Evolutionary conservation across 2,329 filamentous ascomycete genomes (phyloP).

Genomic region (Elsinoe fawcettii): DNA sequence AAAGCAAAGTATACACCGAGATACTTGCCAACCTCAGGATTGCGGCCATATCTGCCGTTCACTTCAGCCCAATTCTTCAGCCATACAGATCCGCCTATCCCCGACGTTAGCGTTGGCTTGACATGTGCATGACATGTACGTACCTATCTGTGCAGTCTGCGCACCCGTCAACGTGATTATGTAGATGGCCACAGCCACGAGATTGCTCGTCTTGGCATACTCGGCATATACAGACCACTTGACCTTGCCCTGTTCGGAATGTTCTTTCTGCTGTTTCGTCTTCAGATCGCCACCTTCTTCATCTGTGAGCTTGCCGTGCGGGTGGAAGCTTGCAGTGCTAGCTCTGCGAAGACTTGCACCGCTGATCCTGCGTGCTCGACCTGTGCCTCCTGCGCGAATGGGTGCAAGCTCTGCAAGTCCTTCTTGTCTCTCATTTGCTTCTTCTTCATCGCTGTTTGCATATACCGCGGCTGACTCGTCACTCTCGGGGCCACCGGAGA

Average conservation of each 20-base stretch:
- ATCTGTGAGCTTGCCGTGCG: slow-evolving; percentile 73
- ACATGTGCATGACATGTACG: slow-evolving; percentile 25
- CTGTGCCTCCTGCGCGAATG: slow-evolving; percentile 50
- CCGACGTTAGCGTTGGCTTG: slow-evolving; percentile 21
- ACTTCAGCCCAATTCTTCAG: slow-evolving; percentile 84
- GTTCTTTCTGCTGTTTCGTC: slow-evolving; percentile 80
- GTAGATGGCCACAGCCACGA: slow-evolving; percentile 76
- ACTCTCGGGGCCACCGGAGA: slow-evolving; percentile 41
- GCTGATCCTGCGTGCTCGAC: slow-evolving; percentile 57
- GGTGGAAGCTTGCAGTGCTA: slow-evolving; percentile 81
- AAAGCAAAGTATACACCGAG: slow-evolving; percentile 94
- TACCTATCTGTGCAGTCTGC: slow-evolving; percentile 74
- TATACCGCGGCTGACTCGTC: slow-evolving; percentile 60
- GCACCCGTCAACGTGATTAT: slow-evolving; percentile 66
- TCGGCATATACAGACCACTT: slow-evolving; percentile 94
- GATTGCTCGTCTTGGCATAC: slow-evolving; percentile 91
- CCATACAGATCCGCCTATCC: slow-evolving; percentile 72
- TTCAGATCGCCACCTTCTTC: slow-evolving; percentile 66
- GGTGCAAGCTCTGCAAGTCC: slow-evolving; percentile 66
- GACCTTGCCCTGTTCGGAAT: slow-evolving; percentile 88
- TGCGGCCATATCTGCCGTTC: slow-evolving; percentile 61
- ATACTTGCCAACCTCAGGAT: slow-evolving; percentile 75
- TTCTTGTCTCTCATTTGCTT: slow-evolving; percentile 58
- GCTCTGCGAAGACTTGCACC: slow-evolving; percentile 77
- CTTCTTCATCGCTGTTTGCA: slow-evolving; percentile 44